A percentile compares a stretch with the other conserved stretches of the same genome.
Evolutionary conservation across 225 moss, liverwort and hornwort genomes (phyloP).

Genomic region (Pleurozium schreberi): DNA sequence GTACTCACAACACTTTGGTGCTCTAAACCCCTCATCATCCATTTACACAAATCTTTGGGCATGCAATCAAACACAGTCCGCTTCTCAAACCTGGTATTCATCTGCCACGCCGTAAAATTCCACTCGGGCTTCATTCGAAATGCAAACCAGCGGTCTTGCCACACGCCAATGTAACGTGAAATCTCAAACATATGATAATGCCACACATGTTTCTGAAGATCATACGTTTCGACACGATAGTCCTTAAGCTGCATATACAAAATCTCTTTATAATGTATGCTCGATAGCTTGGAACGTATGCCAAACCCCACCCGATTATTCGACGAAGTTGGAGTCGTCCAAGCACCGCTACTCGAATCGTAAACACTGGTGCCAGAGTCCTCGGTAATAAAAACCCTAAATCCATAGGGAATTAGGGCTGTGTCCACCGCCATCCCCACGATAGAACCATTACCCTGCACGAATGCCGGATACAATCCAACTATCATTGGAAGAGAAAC

Average conservation of each 20-base stretch:
- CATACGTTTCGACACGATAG: background rate
- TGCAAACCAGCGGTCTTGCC: background rate
- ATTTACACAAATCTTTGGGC: background rate
- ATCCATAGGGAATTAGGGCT: background rate
- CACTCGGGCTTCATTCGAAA: background rate
- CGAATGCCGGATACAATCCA: background rate
- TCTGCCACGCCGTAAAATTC: background rate
- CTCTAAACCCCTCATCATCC: background rate
- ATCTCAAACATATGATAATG: background rate
- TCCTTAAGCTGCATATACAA: background rate
- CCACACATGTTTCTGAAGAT: background rate
- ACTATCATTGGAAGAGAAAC: background rate
- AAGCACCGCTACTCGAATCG: background rate
- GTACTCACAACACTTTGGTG: background rate
- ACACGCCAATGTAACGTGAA: background rate
- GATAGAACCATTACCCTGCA: rapidly evolving
- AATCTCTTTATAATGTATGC: background rate
- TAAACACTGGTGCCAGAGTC: background rate
- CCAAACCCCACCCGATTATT: background rate
- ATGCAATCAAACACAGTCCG: background rate
- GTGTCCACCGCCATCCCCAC: background rate
- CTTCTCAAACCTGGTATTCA: background rate
- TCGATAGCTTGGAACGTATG: no score
- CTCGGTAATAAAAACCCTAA: background rate
- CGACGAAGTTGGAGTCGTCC: background rate